Evolutionary conservation across 108 stramenopile species (phyloP).

Genomic region (Skeletonema marinoi): DNA sequence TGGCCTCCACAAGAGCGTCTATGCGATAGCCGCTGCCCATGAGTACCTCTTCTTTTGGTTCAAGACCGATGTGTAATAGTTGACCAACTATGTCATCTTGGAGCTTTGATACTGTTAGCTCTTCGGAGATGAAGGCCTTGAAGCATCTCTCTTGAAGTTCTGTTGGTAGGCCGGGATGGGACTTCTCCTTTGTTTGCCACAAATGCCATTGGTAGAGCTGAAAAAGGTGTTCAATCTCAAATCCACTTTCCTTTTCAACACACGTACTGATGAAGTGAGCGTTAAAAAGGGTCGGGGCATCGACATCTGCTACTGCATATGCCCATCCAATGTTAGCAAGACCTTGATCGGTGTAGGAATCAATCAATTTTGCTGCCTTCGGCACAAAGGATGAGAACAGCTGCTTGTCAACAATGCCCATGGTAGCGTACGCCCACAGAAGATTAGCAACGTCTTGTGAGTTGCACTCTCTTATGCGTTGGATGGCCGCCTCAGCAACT

Average conservation of each 20-base stretch:
- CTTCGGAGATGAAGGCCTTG: conserved; percentile 1
- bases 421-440: conserved; percentile 38
- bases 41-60: conserved; percentile 8
- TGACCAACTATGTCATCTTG: conserved; percentile 15
- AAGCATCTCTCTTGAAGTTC: conserved; percentile 20
- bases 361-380: too few species aligned
- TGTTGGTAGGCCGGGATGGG: not conserved
- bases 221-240: too few species aligned
- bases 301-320: conserved; percentile 5
- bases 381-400: too few species aligned
- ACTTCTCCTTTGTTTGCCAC: not conserved
- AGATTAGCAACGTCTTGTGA: conserved; percentile 43
- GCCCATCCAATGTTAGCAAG: too few species aligned
- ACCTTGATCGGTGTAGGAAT: too few species aligned
- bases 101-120: not conserved
- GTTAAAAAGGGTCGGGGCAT: conserved; percentile 26
- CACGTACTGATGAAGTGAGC: conserved; percentile 15
- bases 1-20: too few species aligned
- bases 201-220: conserved; percentile 34
- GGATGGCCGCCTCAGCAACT: conserved; percentile 6
- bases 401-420: too few species aligned
- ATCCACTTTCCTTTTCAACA: not conserved
- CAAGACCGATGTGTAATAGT: conserved; percentile 1
- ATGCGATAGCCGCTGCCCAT: conserved; percentile 14
- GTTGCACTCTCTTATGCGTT: conserved; percentile 17